Percentiles rank a stretch among this genome's conserved stretches.
Evolutionary conservation across 148 eudicot genomes (phyloP).

Genomic region (Chenopodium quinoa): DNA sequence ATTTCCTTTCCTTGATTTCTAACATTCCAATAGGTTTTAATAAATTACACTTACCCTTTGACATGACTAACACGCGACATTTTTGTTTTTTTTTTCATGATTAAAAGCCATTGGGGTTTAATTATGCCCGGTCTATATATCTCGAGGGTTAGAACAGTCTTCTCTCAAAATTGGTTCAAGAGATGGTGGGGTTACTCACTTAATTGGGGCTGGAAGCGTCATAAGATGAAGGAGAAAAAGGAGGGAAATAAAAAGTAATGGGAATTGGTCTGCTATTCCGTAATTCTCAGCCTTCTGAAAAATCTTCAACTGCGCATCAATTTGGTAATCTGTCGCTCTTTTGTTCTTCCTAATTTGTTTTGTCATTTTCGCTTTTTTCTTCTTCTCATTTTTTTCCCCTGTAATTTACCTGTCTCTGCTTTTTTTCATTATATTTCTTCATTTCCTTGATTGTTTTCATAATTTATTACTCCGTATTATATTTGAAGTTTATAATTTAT

Average conservation of each 20-base stretch:
- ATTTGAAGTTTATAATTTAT: neutral
- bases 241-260: neutral
- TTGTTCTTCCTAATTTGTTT: neutral
- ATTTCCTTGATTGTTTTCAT: neutral
- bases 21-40: no score
- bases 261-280: neutral
- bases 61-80: no score
- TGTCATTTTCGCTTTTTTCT: slow-evolving; percentile 13
- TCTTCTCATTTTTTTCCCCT: neutral
- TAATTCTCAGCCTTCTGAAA: neutral
- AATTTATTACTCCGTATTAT: no score
- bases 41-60: no score
- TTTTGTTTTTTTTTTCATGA: no score
- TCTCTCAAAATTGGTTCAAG: no score
- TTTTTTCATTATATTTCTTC: slow-evolving; percentile 5
- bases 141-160: no score
- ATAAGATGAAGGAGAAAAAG: slow-evolving; percentile 6
- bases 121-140: no score
- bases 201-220: no score
- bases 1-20: no score
- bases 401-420: neutral
- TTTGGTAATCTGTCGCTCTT: slow-evolving; percentile 11
- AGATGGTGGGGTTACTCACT: no score
- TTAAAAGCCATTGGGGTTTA: no score
- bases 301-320: neutral